phyloP scores from a whole-genome alignment of 1,284 basidiomycete genomes.

The Pseudozyma tsukubaensis region DNA sequence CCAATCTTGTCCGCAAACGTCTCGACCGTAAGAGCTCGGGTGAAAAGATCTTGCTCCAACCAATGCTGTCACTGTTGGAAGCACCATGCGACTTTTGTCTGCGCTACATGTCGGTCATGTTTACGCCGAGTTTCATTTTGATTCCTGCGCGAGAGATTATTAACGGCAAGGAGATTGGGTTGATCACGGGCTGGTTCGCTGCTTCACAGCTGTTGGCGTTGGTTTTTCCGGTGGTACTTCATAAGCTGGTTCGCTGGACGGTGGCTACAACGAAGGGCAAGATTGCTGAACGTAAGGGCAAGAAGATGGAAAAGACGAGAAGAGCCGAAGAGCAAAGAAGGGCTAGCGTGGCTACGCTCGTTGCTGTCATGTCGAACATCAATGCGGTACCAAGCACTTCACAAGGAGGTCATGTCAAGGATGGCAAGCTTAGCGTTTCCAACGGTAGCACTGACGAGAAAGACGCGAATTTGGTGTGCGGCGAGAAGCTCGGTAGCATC shows the following conservation, averaged over 20 bases:
- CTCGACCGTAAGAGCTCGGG: background rate
- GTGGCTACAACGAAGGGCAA: background rate
- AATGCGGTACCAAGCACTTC: slow-evolving; percentile 4
- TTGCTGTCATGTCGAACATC: slow-evolving; percentile 25
- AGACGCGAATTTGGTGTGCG: slow-evolving; percentile 2
- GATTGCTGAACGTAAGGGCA: background rate
- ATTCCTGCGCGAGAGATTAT: slow-evolving; percentile 61
- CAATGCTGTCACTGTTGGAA: slow-evolving; percentile 35
- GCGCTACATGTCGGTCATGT: slow-evolving; percentile 63
- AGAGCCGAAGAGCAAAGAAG: slow-evolving; percentile 16
- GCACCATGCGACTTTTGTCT: slow-evolving; percentile 62
- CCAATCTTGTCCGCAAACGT: background rate
- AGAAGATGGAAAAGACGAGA: background rate
- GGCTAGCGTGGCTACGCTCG: slow-evolving; percentile 22
- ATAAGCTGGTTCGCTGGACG: slow-evolving; percentile 11
- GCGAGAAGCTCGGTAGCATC: slow-evolving; percentile 31
- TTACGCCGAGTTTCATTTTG: slow-evolving; percentile 59
- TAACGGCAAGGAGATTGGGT: slow-evolving; percentile 52
- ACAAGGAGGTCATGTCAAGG: background rate
- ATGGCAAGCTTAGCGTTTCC: background rate
- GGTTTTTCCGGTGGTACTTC: slow-evolving; percentile 51
- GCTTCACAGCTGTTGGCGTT: slow-evolving; percentile 49
- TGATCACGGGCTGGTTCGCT: slow-evolving; percentile 58
- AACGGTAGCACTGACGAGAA: background rate
- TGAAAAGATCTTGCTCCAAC: slow-evolving; percentile 15